Evolutionary conservation across 345 rosid genomes (phyloP).

Genomic region (Dipteronia dyeriana): DNA sequence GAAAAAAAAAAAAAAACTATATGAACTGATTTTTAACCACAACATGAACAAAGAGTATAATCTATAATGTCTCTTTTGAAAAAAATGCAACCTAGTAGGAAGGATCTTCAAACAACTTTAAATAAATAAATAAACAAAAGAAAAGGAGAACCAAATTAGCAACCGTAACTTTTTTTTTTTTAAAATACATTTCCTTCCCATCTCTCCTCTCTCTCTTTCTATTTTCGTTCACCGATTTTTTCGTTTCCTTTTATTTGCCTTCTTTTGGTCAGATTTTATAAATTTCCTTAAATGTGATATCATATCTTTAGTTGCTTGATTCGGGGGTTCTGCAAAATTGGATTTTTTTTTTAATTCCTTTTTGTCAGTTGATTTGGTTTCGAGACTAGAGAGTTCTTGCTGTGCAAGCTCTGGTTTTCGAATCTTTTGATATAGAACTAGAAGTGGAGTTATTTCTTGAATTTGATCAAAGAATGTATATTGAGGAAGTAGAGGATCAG

Average conservation of each 20-base stretch:
- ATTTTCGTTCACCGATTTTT: background rate
- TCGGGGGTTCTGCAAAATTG: background rate
- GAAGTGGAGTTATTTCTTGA: background rate
- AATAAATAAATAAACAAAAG: too few relatives aligned
- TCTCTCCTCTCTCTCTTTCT: background rate
- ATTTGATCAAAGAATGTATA: conserved; percentile 16
- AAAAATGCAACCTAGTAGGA: too few relatives aligned
- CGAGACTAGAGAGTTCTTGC: too few relatives aligned
- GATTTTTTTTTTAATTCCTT: too few relatives aligned
- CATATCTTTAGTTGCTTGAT: background rate
- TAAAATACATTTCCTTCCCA: background rate
- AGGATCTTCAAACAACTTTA: too few relatives aligned
- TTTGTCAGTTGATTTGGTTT: background rate
- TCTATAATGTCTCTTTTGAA: too few relatives aligned
- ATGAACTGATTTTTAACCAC: too few relatives aligned
- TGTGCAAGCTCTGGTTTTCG: too few relatives aligned
- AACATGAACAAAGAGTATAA: too few relatives aligned
- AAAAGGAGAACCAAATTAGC: too few relatives aligned
- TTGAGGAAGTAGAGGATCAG: conserved; percentile 29
- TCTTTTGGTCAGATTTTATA: background rate
- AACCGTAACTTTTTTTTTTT: too few relatives aligned
- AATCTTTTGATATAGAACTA: background rate
- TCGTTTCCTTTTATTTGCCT: background rate
- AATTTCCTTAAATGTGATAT: background rate
- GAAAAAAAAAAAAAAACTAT: too few relatives aligned